Conservation (phyloP, 2,329 filamentous ascomycete species). For the Alternaria panax region DNA sequence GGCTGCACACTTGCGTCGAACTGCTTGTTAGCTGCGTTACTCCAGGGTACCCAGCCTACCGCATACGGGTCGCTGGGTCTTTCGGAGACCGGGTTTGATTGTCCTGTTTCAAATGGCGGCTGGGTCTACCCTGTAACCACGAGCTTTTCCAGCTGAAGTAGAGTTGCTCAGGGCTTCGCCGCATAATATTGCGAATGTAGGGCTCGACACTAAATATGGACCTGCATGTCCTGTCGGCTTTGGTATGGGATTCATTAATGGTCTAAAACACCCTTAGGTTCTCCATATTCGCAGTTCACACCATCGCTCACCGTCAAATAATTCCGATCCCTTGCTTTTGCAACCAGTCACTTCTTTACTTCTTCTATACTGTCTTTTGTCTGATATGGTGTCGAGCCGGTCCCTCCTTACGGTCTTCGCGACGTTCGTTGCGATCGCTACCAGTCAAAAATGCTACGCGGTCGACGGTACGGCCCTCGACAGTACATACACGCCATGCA, state of each 20-base stretch:
- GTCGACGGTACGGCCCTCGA: slow-evolving; percentile 41
- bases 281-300: slow-evolving; percentile 4
- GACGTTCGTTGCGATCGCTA: slow-evolving; percentile 19
- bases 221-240: slow-evolving; percentile 5
- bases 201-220: slow-evolving; percentile 25
- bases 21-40: slow-evolving; percentile 29
- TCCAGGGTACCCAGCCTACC: slow-evolving; percentile 27
- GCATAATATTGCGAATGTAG: slow-evolving; percentile 35
- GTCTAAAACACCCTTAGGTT: slow-evolving; percentile 12
- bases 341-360: slow-evolving; percentile 13
- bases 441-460: slow-evolving; percentile 40
- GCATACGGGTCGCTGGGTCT: slow-evolving; percentile 25
- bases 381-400: slow-evolving; percentile 27
- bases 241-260: slow-evolving; percentile 24
- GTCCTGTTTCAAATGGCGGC: slow-evolving; percentile 35
- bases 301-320: slow-evolving; percentile 1
- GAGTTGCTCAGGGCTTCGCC: slow-evolving; percentile 31
- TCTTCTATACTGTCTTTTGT: slow-evolving; percentile 17
- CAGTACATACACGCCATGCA: slow-evolving; percentile 40
- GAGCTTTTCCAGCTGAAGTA: slow-evolving; percentile 21
- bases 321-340: slow-evolving; percentile 3
- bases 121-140: slow-evolving; percentile 28
- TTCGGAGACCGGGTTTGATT: slow-evolving; percentile 30
- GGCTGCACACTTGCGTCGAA: slow-evolving; percentile 16
- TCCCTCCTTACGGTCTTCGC: slow-evolving; percentile 24